phyloP scores from a whole-genome alignment of 208 protist genomes.

The Acanthamoeba culbertsoni region DNA sequence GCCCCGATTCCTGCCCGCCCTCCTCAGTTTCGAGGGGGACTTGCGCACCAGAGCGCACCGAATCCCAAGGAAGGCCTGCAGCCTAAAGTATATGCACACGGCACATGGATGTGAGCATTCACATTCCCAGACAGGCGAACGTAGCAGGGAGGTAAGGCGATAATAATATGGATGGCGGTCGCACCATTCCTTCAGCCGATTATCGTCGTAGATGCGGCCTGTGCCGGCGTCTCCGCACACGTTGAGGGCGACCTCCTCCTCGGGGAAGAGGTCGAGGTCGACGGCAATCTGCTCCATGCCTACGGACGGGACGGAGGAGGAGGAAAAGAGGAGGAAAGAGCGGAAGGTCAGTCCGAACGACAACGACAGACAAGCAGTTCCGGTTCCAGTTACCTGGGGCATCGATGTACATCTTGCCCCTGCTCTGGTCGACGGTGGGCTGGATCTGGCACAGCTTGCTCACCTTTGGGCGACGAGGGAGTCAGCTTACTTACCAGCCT shows the following conservation, averaged over 20 bases:
- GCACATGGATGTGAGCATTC: no score
- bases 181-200: background rate
- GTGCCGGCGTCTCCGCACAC: constrained; percentile 24
- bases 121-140: no score
- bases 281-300: background rate
- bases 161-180: no score
- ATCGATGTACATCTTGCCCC: background rate
- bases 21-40: background rate
- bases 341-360: no score
- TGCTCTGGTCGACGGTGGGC: background rate
- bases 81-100: no score
- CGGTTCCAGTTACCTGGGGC: background rate
- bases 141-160: no score
- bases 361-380: no score
- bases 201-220: background rate
- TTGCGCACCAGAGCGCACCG: constrained; percentile 24
- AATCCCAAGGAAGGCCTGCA: background rate
- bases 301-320: no score
- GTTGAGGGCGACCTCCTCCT: background rate
- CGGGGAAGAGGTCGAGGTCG: background rate
- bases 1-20: background rate
- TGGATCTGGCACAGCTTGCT: constrained; percentile 19
- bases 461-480: background rate
- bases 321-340: no score
- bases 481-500: no score